Conservation (phyloP, 2,329 filamentous ascomycete genomes). For the Hymenoscyphus occultus region DNA sequence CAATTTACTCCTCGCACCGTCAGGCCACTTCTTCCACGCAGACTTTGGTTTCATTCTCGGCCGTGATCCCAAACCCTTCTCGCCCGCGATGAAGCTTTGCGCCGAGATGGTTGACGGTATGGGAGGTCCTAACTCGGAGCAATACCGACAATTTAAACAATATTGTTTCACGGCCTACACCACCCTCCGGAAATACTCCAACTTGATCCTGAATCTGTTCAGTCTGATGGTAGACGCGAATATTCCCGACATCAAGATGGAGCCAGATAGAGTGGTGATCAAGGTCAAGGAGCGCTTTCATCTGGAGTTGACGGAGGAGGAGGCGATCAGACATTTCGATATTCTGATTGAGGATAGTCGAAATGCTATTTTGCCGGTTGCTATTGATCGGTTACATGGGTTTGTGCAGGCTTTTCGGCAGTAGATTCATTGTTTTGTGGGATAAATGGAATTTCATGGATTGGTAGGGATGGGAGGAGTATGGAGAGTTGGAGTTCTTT, state of each 20-base stretch:
- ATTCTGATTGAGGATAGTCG: slow-evolving; percentile 87
- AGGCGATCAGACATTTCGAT: slow-evolving; percentile 85
- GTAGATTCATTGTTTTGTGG: not conserved
- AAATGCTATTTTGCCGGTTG: slow-evolving; percentile 84
- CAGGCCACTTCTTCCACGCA: slow-evolving; percentile 95
- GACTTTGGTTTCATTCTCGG: slow-evolving; percentile 98
- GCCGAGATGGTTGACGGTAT: slow-evolving; percentile 99
- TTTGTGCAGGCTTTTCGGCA: slow-evolving; percentile 82
- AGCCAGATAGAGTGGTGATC: slow-evolving; percentile 88
- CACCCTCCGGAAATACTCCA: slow-evolving; percentile 82
- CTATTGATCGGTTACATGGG: slow-evolving; percentile 93
- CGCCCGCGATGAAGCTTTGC: slow-evolving; percentile 92
- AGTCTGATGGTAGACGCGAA: slow-evolving; percentile 97
- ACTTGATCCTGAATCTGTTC: slow-evolving; percentile 91
- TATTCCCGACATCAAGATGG: slow-evolving; percentile 89
- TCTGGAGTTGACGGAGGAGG: slow-evolving; percentile 85
- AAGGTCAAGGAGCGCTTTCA: slow-evolving; percentile 96
- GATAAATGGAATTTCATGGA: not conserved
- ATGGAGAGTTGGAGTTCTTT: not conserved
- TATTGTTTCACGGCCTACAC: slow-evolving; percentile 96
- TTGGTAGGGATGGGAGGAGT: not conserved
- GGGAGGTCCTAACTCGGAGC: slow-evolving; percentile 77
- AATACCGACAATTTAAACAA: slow-evolving; percentile 87
- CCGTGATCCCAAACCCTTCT: slow-evolving; percentile 94
- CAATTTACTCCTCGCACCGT: slow-evolving; percentile 85